Evolutionary conservation across 805 yeast species (phyloP), one percentile per base, ranked within the genome.

Genomic region (Saccharomycodes ludwigii): DNA sequence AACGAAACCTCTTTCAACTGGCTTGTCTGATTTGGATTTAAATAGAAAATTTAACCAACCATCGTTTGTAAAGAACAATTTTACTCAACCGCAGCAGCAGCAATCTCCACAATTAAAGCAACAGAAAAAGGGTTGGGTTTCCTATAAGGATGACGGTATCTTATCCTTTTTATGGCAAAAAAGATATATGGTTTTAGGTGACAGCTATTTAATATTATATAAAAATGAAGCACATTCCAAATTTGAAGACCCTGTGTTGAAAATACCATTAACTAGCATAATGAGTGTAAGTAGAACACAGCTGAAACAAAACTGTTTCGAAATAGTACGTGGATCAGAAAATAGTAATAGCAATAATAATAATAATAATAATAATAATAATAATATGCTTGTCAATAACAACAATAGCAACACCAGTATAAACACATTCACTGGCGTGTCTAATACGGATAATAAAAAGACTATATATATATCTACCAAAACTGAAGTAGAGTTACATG

Each of bases 151-250:
- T 45, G 96, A 88, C 45, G 95, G 96, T 10, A 61, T 88, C 40
- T 71, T 83, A 40, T 72, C 85, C 5, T 85, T 86, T 52, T 64
- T 94, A 43, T 88, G 98, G 98, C 85, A 86, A 36, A 85, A 85
- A 49, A 71, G 91, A 45, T 88, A 65, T 54, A 61, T 88, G 59
- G 79, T 82, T 5, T 61, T 88, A 30, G 72, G 73, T 43, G 95
- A 85, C 40, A 68, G 79, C 24, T 70, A 76, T 27, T 57, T 88
- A 35, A 78, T 76, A 34, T 72, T 88, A 41, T 81, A 76, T 59
- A 83, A 80, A 47, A 67, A 60, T 32, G 95, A 83, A 37, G 47
- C 52, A 17, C 50, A 49, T 15, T 26, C 18, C 7, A 35, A 33
- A 13, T 38, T 37, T 22, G 63, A 63, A 20, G 75, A 71, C 37